phyloP scores from a whole-genome alignment of 2,329 filamentous ascomycete species.

The Clonostachys solani region DNA sequence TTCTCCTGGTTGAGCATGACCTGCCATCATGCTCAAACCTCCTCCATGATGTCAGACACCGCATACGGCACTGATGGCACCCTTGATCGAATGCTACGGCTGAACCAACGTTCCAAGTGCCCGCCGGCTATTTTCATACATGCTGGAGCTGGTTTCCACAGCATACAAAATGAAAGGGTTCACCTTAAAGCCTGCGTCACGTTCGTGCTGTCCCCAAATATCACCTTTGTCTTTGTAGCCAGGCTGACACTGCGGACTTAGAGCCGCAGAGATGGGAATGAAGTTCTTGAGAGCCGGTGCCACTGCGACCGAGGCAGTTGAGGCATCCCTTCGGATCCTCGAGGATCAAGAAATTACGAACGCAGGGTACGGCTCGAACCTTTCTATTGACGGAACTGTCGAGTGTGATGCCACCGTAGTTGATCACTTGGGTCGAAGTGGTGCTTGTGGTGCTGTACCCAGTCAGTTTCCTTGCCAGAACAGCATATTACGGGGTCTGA shows the following conservation, averaged over 20 bases:
- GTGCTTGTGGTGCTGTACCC: slow-evolving; percentile 85
- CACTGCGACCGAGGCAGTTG: slow-evolving; percentile 81
- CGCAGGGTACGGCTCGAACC: slow-evolving; percentile 91
- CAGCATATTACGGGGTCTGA: neutral
- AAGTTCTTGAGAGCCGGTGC: slow-evolving; percentile 72
- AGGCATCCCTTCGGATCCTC: slow-evolving; percentile 80
- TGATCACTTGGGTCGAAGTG: slow-evolving; percentile 85
- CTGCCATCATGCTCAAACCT: slow-evolving; percentile 16
- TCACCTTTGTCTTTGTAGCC: neutral
- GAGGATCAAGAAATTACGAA: slow-evolving; percentile 97
- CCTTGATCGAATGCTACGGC: slow-evolving; percentile 30
- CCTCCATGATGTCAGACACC: slow-evolving; percentile 42
- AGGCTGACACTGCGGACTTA: slow-evolving; percentile 24
- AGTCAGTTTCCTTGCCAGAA: slow-evolving; percentile 51
- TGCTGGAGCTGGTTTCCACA: slow-evolving; percentile 93
- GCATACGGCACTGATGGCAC: slow-evolving; percentile 36
- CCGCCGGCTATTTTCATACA: slow-evolving; percentile 86
- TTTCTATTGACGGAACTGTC: slow-evolving; percentile 84
- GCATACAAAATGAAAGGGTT: slow-evolving; percentile 74
- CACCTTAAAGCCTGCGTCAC: slow-evolving; percentile 86
- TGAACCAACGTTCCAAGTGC: slow-evolving; percentile 23
- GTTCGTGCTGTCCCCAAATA: slow-evolving; percentile 45
- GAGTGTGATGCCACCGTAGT: slow-evolving; percentile 95
- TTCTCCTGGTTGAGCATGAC: slow-evolving; percentile 19
- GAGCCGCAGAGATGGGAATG: slow-evolving; percentile 83